phyloP scores from a whole-genome alignment of 208 protist species.

The Acanthamoeba royreba region DNA sequence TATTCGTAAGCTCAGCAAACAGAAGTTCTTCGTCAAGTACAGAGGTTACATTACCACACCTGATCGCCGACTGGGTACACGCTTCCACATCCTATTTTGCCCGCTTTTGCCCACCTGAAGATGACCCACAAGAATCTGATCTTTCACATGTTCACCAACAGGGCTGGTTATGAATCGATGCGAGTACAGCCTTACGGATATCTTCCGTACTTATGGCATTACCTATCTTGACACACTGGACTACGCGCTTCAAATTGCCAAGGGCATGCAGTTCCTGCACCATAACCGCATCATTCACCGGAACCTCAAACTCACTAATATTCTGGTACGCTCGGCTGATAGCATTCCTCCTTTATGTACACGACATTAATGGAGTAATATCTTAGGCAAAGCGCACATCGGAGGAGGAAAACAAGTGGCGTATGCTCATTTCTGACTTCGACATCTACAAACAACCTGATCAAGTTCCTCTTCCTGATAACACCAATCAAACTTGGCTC shows the following conservation, averaged over 20 bases:
- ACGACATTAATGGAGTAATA: too few relatives aligned
- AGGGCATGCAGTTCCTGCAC: conserved; percentile 37
- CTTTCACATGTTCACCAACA: too few relatives aligned
- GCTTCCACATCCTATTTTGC: too few relatives aligned
- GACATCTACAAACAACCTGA: background rate
- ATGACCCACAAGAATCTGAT: too few relatives aligned
- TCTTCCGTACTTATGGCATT: background rate
- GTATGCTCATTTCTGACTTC: background rate
- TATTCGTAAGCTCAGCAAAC: background rate
- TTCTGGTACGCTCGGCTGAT: conserved; percentile 1
- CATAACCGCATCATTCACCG: conserved; percentile 19
- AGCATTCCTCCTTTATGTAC: too few relatives aligned
- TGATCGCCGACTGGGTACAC: background rate
- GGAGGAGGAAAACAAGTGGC: background rate
- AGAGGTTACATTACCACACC: background rate
- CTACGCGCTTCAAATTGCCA: background rate
- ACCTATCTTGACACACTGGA: background rate
- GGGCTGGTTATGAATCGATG: conserved; percentile 7
- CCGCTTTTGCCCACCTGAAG: too few relatives aligned
- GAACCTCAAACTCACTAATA: conserved; percentile 36
- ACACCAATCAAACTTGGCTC: background rate
- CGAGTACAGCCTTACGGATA: background rate
- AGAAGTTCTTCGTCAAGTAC: conserved; percentile 39
- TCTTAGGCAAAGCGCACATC: background rate
- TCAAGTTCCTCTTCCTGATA: background rate